Evolutionary conservation across 2,329 filamentous ascomycete species (phyloP).

Genomic region (Microsporum ferrugineum): DNA sequence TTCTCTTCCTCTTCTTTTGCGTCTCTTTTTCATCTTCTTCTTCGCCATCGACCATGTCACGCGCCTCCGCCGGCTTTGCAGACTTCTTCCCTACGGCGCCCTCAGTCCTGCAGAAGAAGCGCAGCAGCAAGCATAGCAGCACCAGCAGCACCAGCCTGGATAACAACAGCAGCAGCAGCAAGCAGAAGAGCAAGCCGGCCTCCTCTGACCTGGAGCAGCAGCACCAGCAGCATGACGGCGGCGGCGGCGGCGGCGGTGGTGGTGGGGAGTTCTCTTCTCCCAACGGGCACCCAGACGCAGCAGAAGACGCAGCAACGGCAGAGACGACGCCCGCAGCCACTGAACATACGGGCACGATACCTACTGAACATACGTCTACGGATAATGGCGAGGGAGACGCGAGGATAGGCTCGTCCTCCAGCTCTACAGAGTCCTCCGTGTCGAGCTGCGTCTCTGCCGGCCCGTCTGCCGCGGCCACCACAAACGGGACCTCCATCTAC

Average conservation of each 20-base stretch:
- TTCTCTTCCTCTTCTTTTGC: background rate
- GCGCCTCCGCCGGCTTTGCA: constrained; percentile 68
- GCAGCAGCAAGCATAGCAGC: constrained; percentile 32
- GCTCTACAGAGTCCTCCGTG: constrained; percentile 59
- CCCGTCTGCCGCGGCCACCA: constrained; percentile 41
- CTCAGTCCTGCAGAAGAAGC: constrained; percentile 45
- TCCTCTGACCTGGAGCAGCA: background rate
- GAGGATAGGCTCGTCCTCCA: constrained; percentile 60
- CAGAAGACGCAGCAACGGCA: background rate
- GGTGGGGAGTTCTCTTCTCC: background rate
- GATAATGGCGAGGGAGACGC: constrained; percentile 22
- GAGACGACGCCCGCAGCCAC: background rate
- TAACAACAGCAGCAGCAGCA: background rate
- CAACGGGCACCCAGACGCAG: background rate
- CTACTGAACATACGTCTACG: background rate
- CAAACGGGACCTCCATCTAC: constrained; percentile 42
- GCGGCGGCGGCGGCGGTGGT: background rate
- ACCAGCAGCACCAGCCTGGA: background rate
- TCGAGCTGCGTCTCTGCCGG: constrained; percentile 48
- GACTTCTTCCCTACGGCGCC: constrained; percentile 77
- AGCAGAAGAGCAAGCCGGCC: constrained; percentile 44
- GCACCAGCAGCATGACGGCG: background rate
- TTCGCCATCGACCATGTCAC: constrained; percentile 56
- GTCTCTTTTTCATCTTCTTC: constrained; percentile 16
- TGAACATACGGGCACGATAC: too few species aligned